phyloP scores from a whole-genome alignment of 805 yeast species.

The Geotrichum ghanense region DNA sequence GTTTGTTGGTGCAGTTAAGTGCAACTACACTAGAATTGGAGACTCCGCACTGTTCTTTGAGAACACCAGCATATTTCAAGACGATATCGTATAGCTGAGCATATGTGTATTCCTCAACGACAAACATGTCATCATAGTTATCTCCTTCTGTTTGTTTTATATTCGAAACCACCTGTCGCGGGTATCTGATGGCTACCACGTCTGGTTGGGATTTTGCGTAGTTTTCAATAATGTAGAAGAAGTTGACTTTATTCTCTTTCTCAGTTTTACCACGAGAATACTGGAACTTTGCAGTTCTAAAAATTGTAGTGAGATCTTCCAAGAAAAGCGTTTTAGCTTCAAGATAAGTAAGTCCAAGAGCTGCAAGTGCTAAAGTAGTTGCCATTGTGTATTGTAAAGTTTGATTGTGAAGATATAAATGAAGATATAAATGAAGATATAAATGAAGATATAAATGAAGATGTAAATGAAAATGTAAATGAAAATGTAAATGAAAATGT shows the following conservation, averaged over 20 bases:
- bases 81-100: conserved; percentile 55
- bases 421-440: no score
- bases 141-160: conserved; percentile 25
- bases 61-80: conserved; percentile 51
- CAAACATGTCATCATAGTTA: conserved; percentile 40
- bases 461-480: no score
- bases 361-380: neutral
- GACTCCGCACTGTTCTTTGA: conserved; percentile 53
- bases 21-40: conserved; percentile 60
- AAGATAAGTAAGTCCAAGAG: conserved; percentile 30
- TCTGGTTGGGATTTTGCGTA: conserved; percentile 40
- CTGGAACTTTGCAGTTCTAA: conserved; percentile 31
- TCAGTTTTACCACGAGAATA: conserved; percentile 27
- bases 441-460: no score
- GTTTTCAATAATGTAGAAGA: conserved; percentile 60
- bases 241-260: conserved; percentile 32
- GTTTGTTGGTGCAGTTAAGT: conserved; percentile 70
- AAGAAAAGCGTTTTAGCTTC: conserved; percentile 35
- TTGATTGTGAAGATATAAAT: no score
- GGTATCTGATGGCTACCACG: conserved; percentile 51
- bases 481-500: no score
- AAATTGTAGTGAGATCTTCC: conserved; percentile 45
- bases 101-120: conserved; percentile 55
- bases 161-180: conserved; percentile 30
- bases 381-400: no score